These are phyloP conservation scores for Penicillium sp. DNA, from an alignment of 2,329 filamentous ascomycete genomes.

Conservation along the genomic window DNA sequence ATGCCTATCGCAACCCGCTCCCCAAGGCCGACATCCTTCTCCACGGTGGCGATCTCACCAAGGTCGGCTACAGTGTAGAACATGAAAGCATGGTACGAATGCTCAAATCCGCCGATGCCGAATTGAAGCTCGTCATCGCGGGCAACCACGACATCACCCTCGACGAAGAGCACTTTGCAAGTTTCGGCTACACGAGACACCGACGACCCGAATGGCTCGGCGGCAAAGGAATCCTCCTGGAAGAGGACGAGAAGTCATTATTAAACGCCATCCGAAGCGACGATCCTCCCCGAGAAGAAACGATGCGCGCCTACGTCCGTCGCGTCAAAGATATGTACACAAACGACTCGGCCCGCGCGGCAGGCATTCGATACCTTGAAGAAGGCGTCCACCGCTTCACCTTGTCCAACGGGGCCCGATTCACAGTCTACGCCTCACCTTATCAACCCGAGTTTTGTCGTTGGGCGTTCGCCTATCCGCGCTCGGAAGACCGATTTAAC, in stretches of 20 bases:
- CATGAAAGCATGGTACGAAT: conserved; percentile 45
- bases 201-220: conserved; percentile 14
- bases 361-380: conserved; percentile 51
- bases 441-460: conserved; percentile 53
- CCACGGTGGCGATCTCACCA: conserved; percentile 56
- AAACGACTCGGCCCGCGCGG: conserved; percentile 37
- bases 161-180: conserved; percentile 45
- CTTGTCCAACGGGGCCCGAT: conserved; percentile 42
- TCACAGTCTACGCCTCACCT: conserved; percentile 48
- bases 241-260: conserved; percentile 12
- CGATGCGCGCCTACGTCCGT: conserved; percentile 12
- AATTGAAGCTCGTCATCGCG: conserved; percentile 57
- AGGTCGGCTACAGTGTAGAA: conserved; percentile 44
- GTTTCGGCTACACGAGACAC: conserved; percentile 25
- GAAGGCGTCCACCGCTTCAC: conserved; percentile 47
- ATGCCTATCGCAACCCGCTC: conserved; percentile 40
- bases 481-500: conserved; percentile 50
- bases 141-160: conserved; percentile 59
- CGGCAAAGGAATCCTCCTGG: conserved; percentile 17
- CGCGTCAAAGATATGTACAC: conserved; percentile 44
- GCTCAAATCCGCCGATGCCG: conserved; percentile 46
- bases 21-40: conserved; percentile 50
- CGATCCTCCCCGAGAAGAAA: conserved; percentile 1
- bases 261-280: conserved; percentile 3
- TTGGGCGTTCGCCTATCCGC: conserved; percentile 52